Evolutionary conservation across 2,329 filamentous ascomycete genomes (phyloP), one percentile per base, ranked within the genome.

Genomic region (Cucurbitaria berberidis): DNA sequence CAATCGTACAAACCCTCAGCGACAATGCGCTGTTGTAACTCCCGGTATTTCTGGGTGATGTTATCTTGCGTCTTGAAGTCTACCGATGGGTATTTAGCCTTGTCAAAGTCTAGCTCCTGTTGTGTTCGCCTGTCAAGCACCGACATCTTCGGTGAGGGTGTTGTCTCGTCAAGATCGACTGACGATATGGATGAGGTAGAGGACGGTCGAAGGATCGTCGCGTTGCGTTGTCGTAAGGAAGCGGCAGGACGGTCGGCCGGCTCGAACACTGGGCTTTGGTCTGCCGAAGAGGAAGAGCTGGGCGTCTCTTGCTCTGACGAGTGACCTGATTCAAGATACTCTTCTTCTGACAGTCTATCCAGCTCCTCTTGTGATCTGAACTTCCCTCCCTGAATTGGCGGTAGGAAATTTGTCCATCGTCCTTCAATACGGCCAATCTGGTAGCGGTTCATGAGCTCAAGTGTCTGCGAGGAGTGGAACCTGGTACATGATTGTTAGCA

Each of bases 301-400:
- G 41, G 39, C 10, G 53, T 65, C 7, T 70, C 69, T 16, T 66
- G 65, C 27, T 66, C 71, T 9, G 68, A 66, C 5, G 50, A 59
- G 3, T 60, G 59, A 35, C 30, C 57, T 15, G 61, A 54, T 3
- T 55, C 57, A 6, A 48, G 13, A 35, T 64, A 63, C 21, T 68
- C 59, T 18, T 78, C 69, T 29, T 81, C 77, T 8, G 74, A 72
- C 11, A 63, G 46, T 21, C 51, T 58, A 29, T 55, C 49, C 41
- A 70, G 59, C 48, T 81, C 76, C 45, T 75, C 70, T 55, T 81
- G 81, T 19, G 78, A 76, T 60, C 88, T 84, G 74, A 93, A 96
- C 53, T 82, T 82, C 36, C 93, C 93, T 51, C 92, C 93, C 75
- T 98, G 93, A 46, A 98, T 93, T 0, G 95, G 93, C 4, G 95